Evolutionary conservation across 352 stramenopile genomes (phyloP), one percentile per base, ranked within the genome.

Genomic region (Globisporangium nunn): DNA sequence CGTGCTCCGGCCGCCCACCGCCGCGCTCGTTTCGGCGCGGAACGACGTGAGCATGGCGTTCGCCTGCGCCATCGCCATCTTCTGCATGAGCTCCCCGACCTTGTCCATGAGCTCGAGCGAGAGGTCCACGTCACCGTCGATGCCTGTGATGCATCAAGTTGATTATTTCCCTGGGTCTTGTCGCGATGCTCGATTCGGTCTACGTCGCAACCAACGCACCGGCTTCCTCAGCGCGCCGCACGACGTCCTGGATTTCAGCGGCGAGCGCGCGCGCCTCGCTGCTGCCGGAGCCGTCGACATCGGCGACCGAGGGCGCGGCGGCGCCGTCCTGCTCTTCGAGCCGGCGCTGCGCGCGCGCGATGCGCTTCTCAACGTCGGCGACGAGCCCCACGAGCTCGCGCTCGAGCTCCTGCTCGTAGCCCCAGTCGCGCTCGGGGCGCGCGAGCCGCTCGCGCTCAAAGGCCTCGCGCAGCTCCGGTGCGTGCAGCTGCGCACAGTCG

Each of bases 281-380:
- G 43, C 43, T 48, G 6, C n/a, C 15, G 17, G 43, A 17, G 43
- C 43, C 43, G 43, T 48, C 78, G 39, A 76, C 67, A 45, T 81
- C 70, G 55, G 70, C 58, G 4, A 86, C 57, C 50, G 74, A 78
- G 12, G 71, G 64, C 6, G 75, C 70, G n/a, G 70, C 66, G 28
- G 54, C 67, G 17, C 64, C 74, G 51, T 77, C 73, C 63, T 87
- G 75, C 52, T 91, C 85, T 43, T 83, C 75, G 31, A 94, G 61
- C 6, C 85, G 82, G 18, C 74, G 70, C 62, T 92, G 78, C 17
- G 75, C 81, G 4, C 79, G 78, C 29, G 67, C 58, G 46, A 94
- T 93, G 64, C 89, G 90, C 66, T 87, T 85, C 54, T 96, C 86
- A 4, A 93, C 79, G n/a, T 95, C 85, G 5, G 64, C 53, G 41